Base-by-base conservation (phyloP, 257 asterid species). In the Hygrophila difformis region DNA sequence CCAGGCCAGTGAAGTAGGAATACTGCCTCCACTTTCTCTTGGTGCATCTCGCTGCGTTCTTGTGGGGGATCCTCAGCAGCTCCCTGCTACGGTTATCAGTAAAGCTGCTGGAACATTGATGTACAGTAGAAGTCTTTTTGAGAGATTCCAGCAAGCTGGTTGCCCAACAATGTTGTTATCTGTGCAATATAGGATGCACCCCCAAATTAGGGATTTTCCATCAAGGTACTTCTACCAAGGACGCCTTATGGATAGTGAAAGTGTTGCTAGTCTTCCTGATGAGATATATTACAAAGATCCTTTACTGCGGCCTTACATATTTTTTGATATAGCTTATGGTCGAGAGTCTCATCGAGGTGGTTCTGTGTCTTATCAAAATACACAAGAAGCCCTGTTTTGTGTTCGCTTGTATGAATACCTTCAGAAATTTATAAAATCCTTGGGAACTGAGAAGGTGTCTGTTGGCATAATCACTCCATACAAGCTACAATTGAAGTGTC, bases 11-110 rank as follows among this genome's bases (percentile, higher is more conserved):
- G 99, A 91, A 76, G 95, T 86, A 19, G 99, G 74, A 7, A 69
- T 82, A 8, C 79, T 91, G 17, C 99, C 99, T 47, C 99, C 99
- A 1, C 96, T 91, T 38, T 66, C 96, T 51, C 89, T 91, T 12
- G 99, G 99, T 49, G 99, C 96, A 12, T 96, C 99, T 39, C 82
- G 99, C 2, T 91, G 99, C 64, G 99, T 91, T 47, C 94, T 91
- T 53, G 99, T 91, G 31, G 99, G 99, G 52, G 99, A 91, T 31
- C 99, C 96, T 0, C 99, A 91, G 73, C 99, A 91, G 74, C 96
- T 91, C 35, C 99, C 99, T 20, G 99, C 99, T 34, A 86, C 99
- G 13, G 99, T 91, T 18, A 86, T 91, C 64, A 91, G 99, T 69
- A 91, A 91, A 64, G 99, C 95, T n/a, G 99, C 94, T 28, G 99